phyloP scores from a whole-genome alignment of 1,284 basidiomycete species.

The Pholiota adiposa region DNA sequence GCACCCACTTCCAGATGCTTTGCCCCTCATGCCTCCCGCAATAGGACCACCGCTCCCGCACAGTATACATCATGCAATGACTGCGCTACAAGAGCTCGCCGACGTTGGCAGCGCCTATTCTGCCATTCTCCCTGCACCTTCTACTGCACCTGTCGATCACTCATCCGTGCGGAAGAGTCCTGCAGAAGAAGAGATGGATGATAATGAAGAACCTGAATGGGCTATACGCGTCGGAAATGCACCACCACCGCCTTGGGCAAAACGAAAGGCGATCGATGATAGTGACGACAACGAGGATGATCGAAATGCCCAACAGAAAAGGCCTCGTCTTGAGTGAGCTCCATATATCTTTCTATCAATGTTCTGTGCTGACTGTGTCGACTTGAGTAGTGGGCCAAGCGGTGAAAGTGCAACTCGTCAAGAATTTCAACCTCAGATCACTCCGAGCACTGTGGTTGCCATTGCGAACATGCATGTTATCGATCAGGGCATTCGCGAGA shows the following conservation, averaged over 20 bases:
- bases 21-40: conserved; percentile 8
- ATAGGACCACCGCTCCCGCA: conserved; percentile 18
- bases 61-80: conserved; percentile 19
- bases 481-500: conserved; percentile 62
- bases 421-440: conserved; percentile 23
- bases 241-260: conserved; percentile 70
- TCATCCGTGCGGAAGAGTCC: conserved; percentile 35
- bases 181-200: conserved; percentile 62
- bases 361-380: neutral
- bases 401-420: neutral
- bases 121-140: conserved; percentile 23
- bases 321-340: conserved; percentile 31
- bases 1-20: conserved; percentile 11
- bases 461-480: conserved; percentile 60
- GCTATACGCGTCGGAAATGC: conserved; percentile 61
- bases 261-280: conserved; percentile 52
- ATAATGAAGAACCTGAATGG: conserved; percentile 62
- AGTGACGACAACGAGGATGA: conserved; percentile 31
- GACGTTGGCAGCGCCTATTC: conserved; percentile 31
- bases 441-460: conserved; percentile 33
- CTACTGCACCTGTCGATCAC: conserved; percentile 24
- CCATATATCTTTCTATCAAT: conserved; percentile 2
- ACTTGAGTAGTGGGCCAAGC: neutral
- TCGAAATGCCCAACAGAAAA: conserved; percentile 23
- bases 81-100: conserved; percentile 28